phyloP scores from a whole-genome alignment of 179 eudicot genomes.

The Beta macrorhiza region DNA sequence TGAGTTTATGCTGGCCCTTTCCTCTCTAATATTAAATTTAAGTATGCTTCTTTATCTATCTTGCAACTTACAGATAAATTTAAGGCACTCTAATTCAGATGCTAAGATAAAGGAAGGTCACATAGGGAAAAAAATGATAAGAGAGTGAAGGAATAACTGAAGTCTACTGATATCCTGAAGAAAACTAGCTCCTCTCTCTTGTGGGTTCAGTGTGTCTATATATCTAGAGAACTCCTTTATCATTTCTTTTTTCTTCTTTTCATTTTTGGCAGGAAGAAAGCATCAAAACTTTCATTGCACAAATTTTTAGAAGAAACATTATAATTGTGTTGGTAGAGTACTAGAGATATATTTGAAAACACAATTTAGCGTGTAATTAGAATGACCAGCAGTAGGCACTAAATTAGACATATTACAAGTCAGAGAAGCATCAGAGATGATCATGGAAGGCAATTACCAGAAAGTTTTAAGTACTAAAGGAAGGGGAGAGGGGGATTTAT shows the following conservation, averaged over 20 bases:
- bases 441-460: not conserved
- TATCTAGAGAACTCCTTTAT: too few species aligned
- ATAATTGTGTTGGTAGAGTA: not conserved
- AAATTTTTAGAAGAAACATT: not conserved
- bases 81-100: not conserved
- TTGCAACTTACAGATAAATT: not conserved
- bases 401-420: not conserved
- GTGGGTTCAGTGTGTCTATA: too few species aligned
- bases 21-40: not conserved
- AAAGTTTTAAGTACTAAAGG: not conserved
- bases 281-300: not conserved
- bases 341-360: not conserved
- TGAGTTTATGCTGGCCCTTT: conserved; percentile 11
- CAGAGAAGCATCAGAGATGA: not conserved
- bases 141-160: not conserved
- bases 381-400: not conserved
- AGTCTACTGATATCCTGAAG: not conserved
- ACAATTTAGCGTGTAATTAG: not conserved
- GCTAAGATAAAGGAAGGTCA: not conserved
- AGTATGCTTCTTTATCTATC: not conserved
- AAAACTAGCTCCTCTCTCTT: too few species aligned
- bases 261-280: not conserved
- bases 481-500: not conserved
- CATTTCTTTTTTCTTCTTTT: not conserved
- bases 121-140: not conserved